Base-by-base conservation (phyloP, 768 basidiomycete species). In the Brasilioporus rufonigricans region DNA sequence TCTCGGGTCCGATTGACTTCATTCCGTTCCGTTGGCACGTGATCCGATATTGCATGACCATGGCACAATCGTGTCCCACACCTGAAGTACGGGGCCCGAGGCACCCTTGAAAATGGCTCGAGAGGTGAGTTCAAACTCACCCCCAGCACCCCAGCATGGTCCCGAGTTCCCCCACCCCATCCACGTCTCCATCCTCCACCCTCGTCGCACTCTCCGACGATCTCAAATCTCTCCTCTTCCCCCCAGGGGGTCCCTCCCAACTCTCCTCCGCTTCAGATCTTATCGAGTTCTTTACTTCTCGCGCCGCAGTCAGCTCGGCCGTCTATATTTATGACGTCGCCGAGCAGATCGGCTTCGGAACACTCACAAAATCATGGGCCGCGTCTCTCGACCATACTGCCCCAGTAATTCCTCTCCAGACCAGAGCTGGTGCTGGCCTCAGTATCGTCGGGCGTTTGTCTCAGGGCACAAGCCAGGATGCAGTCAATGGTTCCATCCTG, bases 321-420 rank as follows among this genome's bases (percentile, higher is more conserved):
- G 81, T 93, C 53, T 91, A 91, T 67, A 70, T 91, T 40, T 93
- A 90, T 64, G 91, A 93, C 62, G 77, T 92, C 51, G 90, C 92
- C 19, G 85, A 88, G 61, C 88, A 92, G 65, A 80, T 79, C n/a
- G 91, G 91, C 32, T 89, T 93, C 64, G 91, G 91, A 19, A 76
- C 79, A 0, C 72, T 85, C 54, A 86, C 89, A 31, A 87, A 84
- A 64, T 76, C 80, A 47, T 89, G 86, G 86, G 72, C 80, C 3
- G 69, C 77, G 18, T 64, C 76, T 4, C 66, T 65, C 35, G 58
- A 69, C 32, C 67, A 72, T 18, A 73, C 80, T 1, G 80, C 84
- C 0, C 74, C 81, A 18, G 82, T 89, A 6, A 77, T 89, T 40
- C 74, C 82, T 48, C 75, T 92, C 58, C 92, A 96, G 74, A 92